These are phyloP conservation scores for Termitomyces sp. DNA, from an alignment of 768 basidiomycete genomes.

Conservation along the genomic window DNA sequence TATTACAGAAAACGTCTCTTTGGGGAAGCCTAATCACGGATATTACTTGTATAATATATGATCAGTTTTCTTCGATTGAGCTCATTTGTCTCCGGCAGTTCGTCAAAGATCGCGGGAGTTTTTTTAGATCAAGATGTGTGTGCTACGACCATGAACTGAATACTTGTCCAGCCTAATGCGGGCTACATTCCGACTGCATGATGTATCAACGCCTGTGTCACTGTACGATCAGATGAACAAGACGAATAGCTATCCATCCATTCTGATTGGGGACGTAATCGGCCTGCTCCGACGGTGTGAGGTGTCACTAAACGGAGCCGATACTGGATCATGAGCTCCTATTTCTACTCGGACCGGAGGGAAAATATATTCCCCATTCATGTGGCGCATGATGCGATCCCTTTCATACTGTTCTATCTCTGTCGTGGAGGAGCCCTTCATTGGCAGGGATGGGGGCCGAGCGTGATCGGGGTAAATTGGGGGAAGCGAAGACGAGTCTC, in stretches of 20 bases:
- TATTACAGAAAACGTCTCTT: constrained; percentile 57
- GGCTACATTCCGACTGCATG: neutral
- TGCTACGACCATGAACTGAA: neutral
- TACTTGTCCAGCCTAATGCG: neutral
- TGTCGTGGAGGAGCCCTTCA: constrained; percentile 23
- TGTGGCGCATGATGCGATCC: constrained; percentile 30
- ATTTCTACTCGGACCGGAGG: constrained; percentile 27
- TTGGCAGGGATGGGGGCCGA: constrained; percentile 28
- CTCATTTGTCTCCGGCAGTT: neutral
- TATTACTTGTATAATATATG: neutral
- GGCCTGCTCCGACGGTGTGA: neutral
- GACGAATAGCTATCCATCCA: neutral
- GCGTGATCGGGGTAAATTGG: neutral
- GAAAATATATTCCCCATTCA: constrained; percentile 38
- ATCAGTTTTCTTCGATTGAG: constrained; percentile 14
- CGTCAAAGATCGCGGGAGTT: neutral
- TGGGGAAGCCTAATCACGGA: constrained; percentile 39
- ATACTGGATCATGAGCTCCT: neutral
- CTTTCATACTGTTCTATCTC: constrained; percentile 36
- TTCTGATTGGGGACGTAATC: neutral
- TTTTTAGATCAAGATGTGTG: neutral
- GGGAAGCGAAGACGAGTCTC: neutral
- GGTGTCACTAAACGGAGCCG: neutral
- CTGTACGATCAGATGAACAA: neutral
- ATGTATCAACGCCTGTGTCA: neutral